These are phyloP conservation scores for Cryptococcus deneoformans DNA, from an alignment of 1,284 basidiomycete genomes.

Conservation along the genomic window DNA sequence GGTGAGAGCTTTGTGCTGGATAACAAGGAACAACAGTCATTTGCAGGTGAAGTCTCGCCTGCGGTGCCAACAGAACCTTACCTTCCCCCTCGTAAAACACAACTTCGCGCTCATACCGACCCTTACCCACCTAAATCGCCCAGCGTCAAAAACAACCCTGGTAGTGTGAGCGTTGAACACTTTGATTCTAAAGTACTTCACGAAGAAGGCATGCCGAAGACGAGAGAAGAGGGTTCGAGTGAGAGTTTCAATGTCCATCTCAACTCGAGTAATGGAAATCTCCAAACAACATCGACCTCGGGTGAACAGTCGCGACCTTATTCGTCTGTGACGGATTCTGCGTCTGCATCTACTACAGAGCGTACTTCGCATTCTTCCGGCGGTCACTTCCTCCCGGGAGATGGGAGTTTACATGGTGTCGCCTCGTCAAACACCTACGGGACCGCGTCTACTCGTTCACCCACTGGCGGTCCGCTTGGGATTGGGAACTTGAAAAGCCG, in stretches of 20 bases:
- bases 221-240: background rate
- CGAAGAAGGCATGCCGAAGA: background rate
- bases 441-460: background rate
- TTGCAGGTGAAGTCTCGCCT: too few relatives aligned
- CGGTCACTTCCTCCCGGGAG: constrained; percentile 8
- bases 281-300: constrained; percentile 11
- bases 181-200: background rate
- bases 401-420: background rate
- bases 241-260: constrained; percentile 12
- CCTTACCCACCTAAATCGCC: constrained; percentile 5
- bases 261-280: background rate
- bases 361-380: constrained; percentile 28
- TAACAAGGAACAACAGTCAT: too few relatives aligned
- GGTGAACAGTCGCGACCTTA: constrained; percentile 14
- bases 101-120: constrained; percentile 15
- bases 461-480: background rate
- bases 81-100: background rate
- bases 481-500: constrained; percentile 33
- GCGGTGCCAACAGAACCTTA: too few relatives aligned
- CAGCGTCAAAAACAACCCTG: too few relatives aligned
- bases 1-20: background rate
- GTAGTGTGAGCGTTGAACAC: too few relatives aligned
- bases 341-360: constrained; percentile 14
- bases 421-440: background rate
- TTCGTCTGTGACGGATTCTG: constrained; percentile 14